Evolutionary conservation across 1,139 yeast species (phyloP).

Genomic region (Debaryomyces subglobosus): DNA sequence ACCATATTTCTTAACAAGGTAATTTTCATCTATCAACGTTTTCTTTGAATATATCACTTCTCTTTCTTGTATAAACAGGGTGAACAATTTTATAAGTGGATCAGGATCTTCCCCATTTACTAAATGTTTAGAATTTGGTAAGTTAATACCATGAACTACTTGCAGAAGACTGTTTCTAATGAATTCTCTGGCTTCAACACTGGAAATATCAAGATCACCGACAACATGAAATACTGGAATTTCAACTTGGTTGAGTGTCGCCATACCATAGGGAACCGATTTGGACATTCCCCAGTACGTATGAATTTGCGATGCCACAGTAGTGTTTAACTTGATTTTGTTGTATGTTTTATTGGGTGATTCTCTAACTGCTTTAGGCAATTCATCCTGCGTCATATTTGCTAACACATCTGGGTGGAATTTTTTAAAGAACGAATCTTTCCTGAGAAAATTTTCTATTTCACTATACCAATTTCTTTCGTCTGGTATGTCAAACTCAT

Average conservation of each 20-base stretch:
- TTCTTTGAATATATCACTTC: background rate
- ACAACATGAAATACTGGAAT: conserved; percentile 16
- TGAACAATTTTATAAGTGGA: conserved; percentile 19
- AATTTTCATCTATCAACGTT: background rate
- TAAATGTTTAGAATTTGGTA: conserved; percentile 47
- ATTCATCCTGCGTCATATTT: conserved; percentile 38
- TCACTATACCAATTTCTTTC: conserved; percentile 25
- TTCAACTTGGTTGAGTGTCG: conserved; percentile 5
- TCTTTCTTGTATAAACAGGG: background rate
- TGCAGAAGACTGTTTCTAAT: conserved; percentile 1
- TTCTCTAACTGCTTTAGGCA: background rate
- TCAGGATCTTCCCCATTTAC: conserved; percentile 53
- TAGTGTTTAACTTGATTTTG: conserved; percentile 10
- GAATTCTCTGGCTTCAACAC: background rate
- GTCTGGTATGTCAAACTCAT: conserved; percentile 11
- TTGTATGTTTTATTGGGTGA: background rate
- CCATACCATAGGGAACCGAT: conserved; percentile 7
- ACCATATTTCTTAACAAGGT: conserved; percentile 5
- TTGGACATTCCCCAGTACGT: conserved; percentile 10
- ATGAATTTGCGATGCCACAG: conserved; percentile 8
- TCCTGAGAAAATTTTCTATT: conserved; percentile 38
- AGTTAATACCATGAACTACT: conserved; percentile 21
- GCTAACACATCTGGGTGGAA: conserved; percentile 45
- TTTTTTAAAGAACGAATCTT: conserved; percentile 41
- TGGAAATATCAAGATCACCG: conserved; percentile 13